phyloP scores from a whole-genome alignment of 2,329 filamentous ascomycete species.

The Neoarthrinium moseri region DNA sequence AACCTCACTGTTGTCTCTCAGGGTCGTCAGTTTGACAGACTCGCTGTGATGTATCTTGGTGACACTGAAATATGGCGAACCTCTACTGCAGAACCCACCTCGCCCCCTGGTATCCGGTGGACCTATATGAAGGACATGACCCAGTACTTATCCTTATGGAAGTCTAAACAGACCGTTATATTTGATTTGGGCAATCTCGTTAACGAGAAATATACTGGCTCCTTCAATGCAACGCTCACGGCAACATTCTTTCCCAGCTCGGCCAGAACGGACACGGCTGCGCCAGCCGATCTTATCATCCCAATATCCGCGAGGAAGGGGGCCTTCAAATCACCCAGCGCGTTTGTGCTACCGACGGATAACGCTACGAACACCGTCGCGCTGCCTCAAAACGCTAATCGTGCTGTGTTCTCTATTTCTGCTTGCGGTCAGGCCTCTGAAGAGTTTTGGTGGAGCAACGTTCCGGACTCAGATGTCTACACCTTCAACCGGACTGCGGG shows the following conservation, averaged over 20 bases:
- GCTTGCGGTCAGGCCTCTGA: constrained; percentile 72
- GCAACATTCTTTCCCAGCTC: constrained; percentile 53
- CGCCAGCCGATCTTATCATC: constrained; percentile 61
- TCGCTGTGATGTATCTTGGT: constrained; percentile 62
- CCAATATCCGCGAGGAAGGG: constrained; percentile 59
- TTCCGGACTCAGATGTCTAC: constrained; percentile 56
- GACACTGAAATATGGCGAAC: constrained; percentile 67
- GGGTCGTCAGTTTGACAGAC: constrained; percentile 63
- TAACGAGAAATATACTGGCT: constrained; percentile 57
- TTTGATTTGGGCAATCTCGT: constrained; percentile 66
- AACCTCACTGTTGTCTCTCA: constrained; percentile 64
- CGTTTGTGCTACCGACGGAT: constrained; percentile 63
- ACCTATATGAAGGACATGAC: constrained; percentile 68
- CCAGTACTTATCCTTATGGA: constrained; percentile 57
- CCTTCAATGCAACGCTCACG: constrained; percentile 61
- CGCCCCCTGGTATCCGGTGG: constrained; percentile 56
- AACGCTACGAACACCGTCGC: constrained; percentile 55
- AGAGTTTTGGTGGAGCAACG: constrained; percentile 83
- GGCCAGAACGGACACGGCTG: constrained; percentile 36
- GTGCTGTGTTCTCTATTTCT: constrained; percentile 69
- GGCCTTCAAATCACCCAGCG: constrained; percentile 51
- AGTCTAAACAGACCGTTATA: constrained; percentile 58
- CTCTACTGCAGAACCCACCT: constrained; percentile 65
- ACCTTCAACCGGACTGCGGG: constrained; percentile 57
- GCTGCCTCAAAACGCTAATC: constrained; percentile 62